phyloP scores from a whole-genome alignment of 2,329 filamentous ascomycete genomes.

The Fusarium sp. region DNA sequence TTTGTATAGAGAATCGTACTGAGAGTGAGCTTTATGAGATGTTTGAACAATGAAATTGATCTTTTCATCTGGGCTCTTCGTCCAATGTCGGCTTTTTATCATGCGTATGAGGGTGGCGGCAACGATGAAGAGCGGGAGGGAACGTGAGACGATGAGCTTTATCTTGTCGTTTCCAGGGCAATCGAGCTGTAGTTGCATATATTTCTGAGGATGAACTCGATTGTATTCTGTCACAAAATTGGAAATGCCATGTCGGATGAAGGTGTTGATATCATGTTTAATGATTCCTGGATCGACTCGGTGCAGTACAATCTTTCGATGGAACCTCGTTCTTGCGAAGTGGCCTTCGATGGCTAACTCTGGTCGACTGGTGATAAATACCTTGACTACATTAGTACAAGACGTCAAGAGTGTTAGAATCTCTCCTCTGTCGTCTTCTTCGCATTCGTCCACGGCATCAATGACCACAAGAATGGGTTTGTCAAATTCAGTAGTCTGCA shows the following conservation, averaged over 20 bases:
- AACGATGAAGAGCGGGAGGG: neutral
- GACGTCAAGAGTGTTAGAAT: fast-evolving
- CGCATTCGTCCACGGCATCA: slow-evolving; percentile 48
- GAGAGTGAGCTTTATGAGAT: neutral
- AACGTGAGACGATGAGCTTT: neutral
- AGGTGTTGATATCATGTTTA: neutral
- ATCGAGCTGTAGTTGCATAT: fast-evolving
- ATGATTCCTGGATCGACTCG: neutral
- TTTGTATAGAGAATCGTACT: neutral
- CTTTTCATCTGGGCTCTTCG: neutral
- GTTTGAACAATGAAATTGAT: neutral
- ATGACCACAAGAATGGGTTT: slow-evolving; percentile 36
- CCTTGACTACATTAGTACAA: neutral
- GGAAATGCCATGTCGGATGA: fast-evolving
- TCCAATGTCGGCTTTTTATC: neutral
- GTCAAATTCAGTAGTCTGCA: fast-evolving
- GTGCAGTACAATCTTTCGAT: neutral
- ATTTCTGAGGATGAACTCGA: neutral
- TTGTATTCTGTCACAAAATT: neutral
- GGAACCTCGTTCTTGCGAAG: neutral
- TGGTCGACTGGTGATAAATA: neutral
- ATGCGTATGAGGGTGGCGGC: neutral
- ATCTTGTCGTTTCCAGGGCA: fast-evolving
- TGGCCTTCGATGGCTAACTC: neutral
- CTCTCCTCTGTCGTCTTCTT: neutral